These are phyloP conservation scores for Tulasnella sp. DNA, from an alignment of 768 basidiomycete species.

Conservation along the genomic window DNA sequence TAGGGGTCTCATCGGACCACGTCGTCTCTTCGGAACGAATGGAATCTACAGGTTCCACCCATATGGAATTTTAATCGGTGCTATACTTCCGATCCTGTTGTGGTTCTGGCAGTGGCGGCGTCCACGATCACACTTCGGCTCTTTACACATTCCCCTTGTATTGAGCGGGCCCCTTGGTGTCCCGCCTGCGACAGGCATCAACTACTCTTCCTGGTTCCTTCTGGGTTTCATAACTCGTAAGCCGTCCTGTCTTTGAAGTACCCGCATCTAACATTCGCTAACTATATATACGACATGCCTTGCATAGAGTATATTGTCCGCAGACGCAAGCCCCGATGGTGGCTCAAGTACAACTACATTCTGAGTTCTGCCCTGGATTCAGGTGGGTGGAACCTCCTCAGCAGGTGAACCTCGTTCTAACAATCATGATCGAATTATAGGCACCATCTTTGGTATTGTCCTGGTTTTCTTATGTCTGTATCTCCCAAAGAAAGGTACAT, in stretches of 20 bases:
- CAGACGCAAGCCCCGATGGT: constrained; percentile 45
- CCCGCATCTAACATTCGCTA: background rate
- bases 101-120: constrained; percentile 40
- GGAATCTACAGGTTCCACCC: constrained; percentile 42
- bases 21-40: constrained; percentile 42
- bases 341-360: constrained; percentile 52
- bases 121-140: constrained; percentile 39
- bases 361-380: constrained; percentile 46
- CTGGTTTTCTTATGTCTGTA: constrained; percentile 45
- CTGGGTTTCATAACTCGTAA: constrained; percentile 47
- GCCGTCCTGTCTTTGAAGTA: constrained; percentile 25
- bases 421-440: constrained; percentile 29
- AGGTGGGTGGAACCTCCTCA: constrained; percentile 31
- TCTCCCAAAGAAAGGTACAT: constrained; percentile 39
- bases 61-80: constrained; percentile 43
- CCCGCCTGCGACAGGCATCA: constrained; percentile 49
- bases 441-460: constrained; percentile 42
- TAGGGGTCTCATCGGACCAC: constrained; percentile 48
- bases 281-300: background rate
- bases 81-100: constrained; percentile 43
- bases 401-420: background rate
- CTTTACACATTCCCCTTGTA: constrained; percentile 44
- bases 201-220: constrained; percentile 46
- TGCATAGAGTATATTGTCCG: constrained; percentile 43
- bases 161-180: constrained; percentile 41